phyloP scores from a whole-genome alignment of 805 yeast species.

The Candida nemodendra region DNA sequence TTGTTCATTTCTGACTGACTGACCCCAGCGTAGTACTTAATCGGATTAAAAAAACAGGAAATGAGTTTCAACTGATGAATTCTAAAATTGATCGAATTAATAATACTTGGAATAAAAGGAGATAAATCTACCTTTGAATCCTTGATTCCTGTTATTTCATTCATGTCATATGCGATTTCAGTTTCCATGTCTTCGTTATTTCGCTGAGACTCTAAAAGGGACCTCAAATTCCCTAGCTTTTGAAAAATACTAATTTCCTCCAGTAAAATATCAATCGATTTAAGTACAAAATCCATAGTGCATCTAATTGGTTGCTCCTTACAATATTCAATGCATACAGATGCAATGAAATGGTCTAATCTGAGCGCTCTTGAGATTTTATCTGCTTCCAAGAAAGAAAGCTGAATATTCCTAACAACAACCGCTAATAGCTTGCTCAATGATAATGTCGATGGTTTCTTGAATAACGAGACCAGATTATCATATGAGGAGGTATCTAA shows the following conservation, averaged over 20 bases:
- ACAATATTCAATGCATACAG: slow-evolving; percentile 10
- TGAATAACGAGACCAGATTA: slow-evolving; percentile 25
- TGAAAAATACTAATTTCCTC: slow-evolving; percentile 15
- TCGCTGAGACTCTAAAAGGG: not conserved
- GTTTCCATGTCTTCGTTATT: not conserved
- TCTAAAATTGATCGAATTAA: slow-evolving; percentile 9
- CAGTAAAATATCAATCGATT: slow-evolving; percentile 15
- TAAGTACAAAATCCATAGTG: slow-evolving; percentile 5
- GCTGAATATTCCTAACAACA: slow-evolving; percentile 22
- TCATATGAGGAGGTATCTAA: slow-evolving; percentile 28
- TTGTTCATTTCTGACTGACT: slow-evolving; percentile 30
- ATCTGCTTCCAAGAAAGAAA: slow-evolving; percentile 13
- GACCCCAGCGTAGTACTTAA: slow-evolving; percentile 27
- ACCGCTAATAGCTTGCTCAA: slow-evolving; percentile 19
- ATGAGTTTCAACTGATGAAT: slow-evolving; percentile 19
- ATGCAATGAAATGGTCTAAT: slow-evolving; percentile 17
- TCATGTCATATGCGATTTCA: not conserved
- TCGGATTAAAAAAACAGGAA: slow-evolving; percentile 31
- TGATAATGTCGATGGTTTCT: slow-evolving; percentile 3
- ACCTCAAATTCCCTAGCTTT: slow-evolving; percentile 10
- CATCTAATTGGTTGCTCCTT: slow-evolving; percentile 8
- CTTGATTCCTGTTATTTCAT: not conserved
- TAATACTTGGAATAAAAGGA: slow-evolving; percentile 10
- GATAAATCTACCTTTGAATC: not conserved
- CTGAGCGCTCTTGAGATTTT: slow-evolving; percentile 12